Evolutionary conservation across 768 basidiomycete genomes (phyloP).

Genomic region (Mycena sanguinolenta): DNA sequence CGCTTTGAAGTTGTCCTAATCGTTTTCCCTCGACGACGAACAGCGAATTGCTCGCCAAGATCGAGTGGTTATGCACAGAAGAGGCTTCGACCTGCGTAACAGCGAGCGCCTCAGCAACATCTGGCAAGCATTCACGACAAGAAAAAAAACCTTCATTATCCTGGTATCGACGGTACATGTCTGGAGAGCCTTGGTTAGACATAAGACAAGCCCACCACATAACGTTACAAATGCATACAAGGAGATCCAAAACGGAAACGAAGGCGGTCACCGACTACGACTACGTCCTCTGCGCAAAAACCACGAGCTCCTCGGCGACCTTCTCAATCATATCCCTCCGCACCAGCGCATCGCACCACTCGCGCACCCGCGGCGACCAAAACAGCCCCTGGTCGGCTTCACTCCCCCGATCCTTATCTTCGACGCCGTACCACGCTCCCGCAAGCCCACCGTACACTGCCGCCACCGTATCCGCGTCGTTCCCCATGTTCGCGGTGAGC

Average conservation of each 20-base stretch:
- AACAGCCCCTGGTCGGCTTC: not conserved
- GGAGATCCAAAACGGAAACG: not conserved
- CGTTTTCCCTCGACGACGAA: no score
- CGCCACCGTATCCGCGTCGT: conserved; percentile 61
- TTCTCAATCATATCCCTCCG: conserved; percentile 51
- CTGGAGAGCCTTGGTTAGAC: no score
- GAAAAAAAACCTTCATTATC: no score
- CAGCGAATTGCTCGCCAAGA: no score
- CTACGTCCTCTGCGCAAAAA: conserved; percentile 29
- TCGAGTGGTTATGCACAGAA: no score
- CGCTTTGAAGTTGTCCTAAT: no score
- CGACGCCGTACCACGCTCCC: conserved; percentile 56
- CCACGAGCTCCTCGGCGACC: conserved; percentile 52
- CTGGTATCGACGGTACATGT: no score
- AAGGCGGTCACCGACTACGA: not conserved
- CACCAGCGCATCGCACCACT: conserved; percentile 51
- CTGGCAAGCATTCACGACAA: no score
- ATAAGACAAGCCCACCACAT: no score
- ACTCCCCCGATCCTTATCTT: conserved; percentile 22
- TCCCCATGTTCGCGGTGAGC: conserved; percentile 58
- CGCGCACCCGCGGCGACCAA: conserved; percentile 41
- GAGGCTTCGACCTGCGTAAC: no score
- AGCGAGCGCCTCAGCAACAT: no score
- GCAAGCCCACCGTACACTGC: conserved; percentile 62
- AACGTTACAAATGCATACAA: no score